phyloP scores from a whole-genome alignment of 2,329 filamentous ascomycete genomes.

The Ceratocystis papillata region DNA sequence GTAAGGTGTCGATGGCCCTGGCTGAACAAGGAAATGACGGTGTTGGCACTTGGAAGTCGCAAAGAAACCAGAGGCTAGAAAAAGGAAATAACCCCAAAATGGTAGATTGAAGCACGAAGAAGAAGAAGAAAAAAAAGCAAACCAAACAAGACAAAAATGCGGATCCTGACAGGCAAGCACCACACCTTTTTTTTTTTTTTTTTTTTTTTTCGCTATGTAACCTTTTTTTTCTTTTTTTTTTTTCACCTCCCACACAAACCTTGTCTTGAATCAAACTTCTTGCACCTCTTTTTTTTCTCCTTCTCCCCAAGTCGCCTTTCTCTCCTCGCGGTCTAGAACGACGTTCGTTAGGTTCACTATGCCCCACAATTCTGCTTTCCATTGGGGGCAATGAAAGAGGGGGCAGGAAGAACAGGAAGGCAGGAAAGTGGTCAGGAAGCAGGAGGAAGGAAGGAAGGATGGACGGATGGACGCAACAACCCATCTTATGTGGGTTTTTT shows the following conservation, averaged over 20 bases:
- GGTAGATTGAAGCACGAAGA: not conserved
- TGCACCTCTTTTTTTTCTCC: too few relatives aligned
- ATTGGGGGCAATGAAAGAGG: not conserved
- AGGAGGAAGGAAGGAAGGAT: not conserved
- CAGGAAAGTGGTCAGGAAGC: not conserved
- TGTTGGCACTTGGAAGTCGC: not conserved
- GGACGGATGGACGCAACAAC: not conserved
- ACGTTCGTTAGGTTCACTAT: not conserved
- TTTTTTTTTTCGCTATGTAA: too few relatives aligned
- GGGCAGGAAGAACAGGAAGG: not conserved
- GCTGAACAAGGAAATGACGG: not conserved
- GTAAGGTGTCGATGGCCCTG: not conserved
- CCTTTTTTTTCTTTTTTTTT: too few relatives aligned
- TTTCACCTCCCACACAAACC: not conserved
- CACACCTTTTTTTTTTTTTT: too few relatives aligned
- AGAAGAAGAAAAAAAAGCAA: not conserved
- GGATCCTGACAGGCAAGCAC: not conserved
- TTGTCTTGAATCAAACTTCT: too few relatives aligned
- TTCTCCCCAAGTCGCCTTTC: too few relatives aligned
- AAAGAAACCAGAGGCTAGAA: not conserved
- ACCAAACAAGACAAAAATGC: not conserved
- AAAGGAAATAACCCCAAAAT: not conserved
- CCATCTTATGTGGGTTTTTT: not conserved
- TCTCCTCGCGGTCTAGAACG: not conserved
- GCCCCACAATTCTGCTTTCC: not conserved